These are phyloP conservation scores for Pseudocercospora cruenta DNA, from an alignment of 2,329 filamentous ascomycete species.

Conservation along the genomic window DNA sequence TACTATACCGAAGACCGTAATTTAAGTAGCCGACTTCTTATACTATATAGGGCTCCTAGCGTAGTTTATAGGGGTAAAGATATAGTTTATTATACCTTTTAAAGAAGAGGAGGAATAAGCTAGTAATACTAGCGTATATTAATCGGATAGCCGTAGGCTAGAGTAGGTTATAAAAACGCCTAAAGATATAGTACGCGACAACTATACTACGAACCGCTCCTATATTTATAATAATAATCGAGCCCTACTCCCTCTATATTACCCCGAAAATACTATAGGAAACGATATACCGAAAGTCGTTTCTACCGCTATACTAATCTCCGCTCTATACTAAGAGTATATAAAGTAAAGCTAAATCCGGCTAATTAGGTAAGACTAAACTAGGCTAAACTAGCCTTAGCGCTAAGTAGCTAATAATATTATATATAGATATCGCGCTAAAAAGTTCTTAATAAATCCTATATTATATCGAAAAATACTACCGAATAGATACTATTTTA, in stretches of 20 bases:
- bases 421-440: not conserved
- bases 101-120: not conserved
- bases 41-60: not conserved
- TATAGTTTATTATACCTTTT: not conserved
- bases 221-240: not conserved
- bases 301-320: not conserved
- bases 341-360: not conserved
- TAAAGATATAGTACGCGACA: not conserved
- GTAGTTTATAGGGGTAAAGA: not conserved
- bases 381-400: not conserved
- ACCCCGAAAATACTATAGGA: not conserved
- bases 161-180: not conserved
- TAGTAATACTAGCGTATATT: not conserved
- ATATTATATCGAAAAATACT: not conserved
- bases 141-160: not conserved
- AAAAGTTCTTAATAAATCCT: not conserved
- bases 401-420: too few relatives aligned
- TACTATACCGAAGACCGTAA: not conserved
- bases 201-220: not conserved
- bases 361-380: not conserved
- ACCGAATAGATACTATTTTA: not conserved
- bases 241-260: not conserved
- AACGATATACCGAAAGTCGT: not conserved
- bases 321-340: not conserved
- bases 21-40: not conserved